Evolutionary conservation across 2,329 filamentous ascomycete species (phyloP).

Genomic region (Pseudocercospora eumusae): DNA sequence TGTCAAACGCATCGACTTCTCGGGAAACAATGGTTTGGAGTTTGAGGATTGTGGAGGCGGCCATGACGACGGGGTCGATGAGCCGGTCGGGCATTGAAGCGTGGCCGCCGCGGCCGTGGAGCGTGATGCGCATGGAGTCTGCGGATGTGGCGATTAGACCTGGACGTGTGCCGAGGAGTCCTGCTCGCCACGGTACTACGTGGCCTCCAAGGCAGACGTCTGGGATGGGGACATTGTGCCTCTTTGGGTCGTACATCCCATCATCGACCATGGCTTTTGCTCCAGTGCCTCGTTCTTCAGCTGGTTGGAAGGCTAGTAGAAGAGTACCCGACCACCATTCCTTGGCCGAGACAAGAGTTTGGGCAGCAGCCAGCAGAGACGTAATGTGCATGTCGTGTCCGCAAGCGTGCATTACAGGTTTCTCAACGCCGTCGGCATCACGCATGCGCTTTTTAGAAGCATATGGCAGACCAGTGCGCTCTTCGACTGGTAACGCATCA

Average conservation of each 20-base stretch:
- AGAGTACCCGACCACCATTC: slow-evolving; percentile 63
- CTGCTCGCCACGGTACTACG: slow-evolving; percentile 51
- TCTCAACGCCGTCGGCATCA: slow-evolving; percentile 49
- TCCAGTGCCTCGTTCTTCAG: slow-evolving; percentile 64
- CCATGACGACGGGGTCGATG: slow-evolving; percentile 61
- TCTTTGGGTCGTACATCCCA: slow-evolving; percentile 52
- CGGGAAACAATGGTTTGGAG: slow-evolving; percentile 62
- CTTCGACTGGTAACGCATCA: slow-evolving; percentile 61
- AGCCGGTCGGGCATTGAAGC: slow-evolving; percentile 58
- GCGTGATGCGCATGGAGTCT: slow-evolving; percentile 50
- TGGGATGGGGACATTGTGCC: slow-evolving; percentile 53
- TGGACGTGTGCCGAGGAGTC: slow-evolving; percentile 46
- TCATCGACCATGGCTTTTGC: slow-evolving; percentile 65
- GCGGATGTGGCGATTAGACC: slow-evolving; percentile 47
- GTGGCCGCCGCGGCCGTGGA: slow-evolving; percentile 62
- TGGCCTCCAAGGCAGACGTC: slow-evolving; percentile 61
- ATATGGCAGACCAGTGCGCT: slow-evolving; percentile 58
- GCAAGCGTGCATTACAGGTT: slow-evolving; percentile 68
- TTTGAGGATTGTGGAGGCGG: slow-evolving; percentile 56
- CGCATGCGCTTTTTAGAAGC: slow-evolving; percentile 52
- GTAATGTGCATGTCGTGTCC: slow-evolving; percentile 68
- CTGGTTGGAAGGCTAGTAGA: slow-evolving; percentile 66
- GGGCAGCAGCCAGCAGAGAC: slow-evolving; percentile 57
- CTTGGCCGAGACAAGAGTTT: slow-evolving; percentile 50
- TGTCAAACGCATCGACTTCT: slow-evolving; percentile 56